phyloP scores from a whole-genome alignment of 2,329 filamentous ascomycete species.

The Diaporthe australafricana region DNA sequence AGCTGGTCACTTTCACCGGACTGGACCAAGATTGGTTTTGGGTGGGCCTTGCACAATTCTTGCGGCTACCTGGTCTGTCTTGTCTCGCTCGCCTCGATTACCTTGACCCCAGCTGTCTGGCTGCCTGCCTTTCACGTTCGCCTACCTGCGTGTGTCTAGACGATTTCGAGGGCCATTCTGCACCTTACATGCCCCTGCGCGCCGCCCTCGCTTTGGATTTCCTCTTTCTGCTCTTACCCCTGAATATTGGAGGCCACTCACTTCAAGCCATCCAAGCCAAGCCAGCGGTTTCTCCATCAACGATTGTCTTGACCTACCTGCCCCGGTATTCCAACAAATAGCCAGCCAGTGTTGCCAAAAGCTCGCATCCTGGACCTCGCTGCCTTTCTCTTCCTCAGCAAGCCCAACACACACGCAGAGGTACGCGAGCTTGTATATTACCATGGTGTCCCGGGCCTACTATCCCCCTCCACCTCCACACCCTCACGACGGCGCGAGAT shows the following conservation, averaged over 20 bases:
- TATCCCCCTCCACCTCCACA: constrained; percentile 47
- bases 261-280: constrained; percentile 36
- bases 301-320: constrained; percentile 33
- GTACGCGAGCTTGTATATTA: constrained; percentile 37
- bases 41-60: constrained; percentile 25
- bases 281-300: constrained; percentile 21
- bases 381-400: not conserved
- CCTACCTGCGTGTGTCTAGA: constrained; percentile 32
- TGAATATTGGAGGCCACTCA: constrained; percentile 24
- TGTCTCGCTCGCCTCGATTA: constrained; percentile 35
- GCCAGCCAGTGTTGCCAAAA: constrained; percentile 1
- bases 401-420: constrained; percentile 13
- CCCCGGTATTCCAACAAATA: constrained; percentile 26
- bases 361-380: constrained; percentile 17
- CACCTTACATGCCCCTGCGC: constrained; percentile 33
- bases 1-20: constrained; percentile 25
- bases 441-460: constrained; percentile 57
- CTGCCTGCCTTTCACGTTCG: constrained; percentile 25
- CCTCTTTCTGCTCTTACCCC: constrained; percentile 32
- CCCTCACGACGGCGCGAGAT: constrained; percentile 50
- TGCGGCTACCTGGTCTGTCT: constrained; percentile 19
- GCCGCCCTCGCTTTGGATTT: constrained; percentile 36
- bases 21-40: constrained; percentile 15
- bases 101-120: constrained; percentile 26
- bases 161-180: constrained; percentile 25